Evolutionary conservation across 257 asterid genomes (phyloP).

Genomic region (Petrea volubilis): DNA sequence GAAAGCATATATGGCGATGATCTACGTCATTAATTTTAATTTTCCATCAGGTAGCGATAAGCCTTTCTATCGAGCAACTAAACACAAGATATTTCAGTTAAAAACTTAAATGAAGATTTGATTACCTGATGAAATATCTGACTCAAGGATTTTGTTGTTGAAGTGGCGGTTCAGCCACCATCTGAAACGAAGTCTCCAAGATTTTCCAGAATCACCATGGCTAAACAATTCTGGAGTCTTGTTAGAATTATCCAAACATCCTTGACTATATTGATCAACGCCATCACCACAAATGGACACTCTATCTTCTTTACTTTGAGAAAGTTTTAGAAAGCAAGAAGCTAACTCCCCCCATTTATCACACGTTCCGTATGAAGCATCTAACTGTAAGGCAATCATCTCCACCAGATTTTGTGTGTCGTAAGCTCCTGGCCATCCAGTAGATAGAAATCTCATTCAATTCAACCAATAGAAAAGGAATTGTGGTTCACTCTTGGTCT

Average conservation of each 20-base stretch:
- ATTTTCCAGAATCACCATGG: constrained; percentile 37
- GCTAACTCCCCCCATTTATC: constrained; percentile 75
- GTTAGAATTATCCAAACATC: constrained; percentile 25
- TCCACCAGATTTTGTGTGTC: constrained; percentile 61
- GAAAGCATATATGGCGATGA: too few relatives aligned
- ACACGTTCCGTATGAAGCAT: constrained; percentile 55
- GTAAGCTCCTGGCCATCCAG: constrained; percentile 57
- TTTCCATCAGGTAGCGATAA: not conserved
- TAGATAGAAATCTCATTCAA: not conserved
- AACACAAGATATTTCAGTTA: not conserved
- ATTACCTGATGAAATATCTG: constrained; percentile 72
- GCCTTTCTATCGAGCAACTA: not conserved
- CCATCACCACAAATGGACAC: constrained; percentile 46
- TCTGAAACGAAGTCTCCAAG: constrained; percentile 76
- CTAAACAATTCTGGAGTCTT: constrained; percentile 59
- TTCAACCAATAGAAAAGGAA: constrained; percentile 13
- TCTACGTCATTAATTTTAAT: too few relatives aligned
- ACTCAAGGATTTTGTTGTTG: constrained; percentile 39
- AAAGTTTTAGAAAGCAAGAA: constrained; percentile 62
- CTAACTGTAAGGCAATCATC: constrained; percentile 81
- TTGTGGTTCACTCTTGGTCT: not conserved
- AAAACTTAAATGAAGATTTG: not conserved
- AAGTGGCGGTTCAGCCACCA: constrained; percentile 92
- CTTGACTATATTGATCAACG: constrained; percentile 27
- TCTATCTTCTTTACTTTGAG: constrained; percentile 62